These are phyloP conservation scores for Ceratocystis huliohia DNA, from an alignment of 2,329 filamentous ascomycete species.

Conservation along the genomic window DNA sequence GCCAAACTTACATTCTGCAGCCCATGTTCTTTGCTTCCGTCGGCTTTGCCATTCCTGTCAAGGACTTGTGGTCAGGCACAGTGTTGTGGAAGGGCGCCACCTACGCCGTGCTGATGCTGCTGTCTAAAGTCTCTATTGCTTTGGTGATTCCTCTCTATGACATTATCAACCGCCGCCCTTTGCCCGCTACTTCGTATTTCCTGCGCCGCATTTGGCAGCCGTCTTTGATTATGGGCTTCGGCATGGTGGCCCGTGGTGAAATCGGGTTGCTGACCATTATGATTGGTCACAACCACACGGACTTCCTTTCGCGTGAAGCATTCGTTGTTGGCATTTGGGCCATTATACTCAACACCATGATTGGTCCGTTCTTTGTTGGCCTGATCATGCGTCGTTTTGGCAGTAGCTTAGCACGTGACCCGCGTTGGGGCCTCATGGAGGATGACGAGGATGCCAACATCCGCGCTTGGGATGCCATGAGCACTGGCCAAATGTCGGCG, in stretches of 20 bases:
- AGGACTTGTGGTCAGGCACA: constrained; percentile 38
- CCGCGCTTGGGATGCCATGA: constrained; percentile 16
- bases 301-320: constrained; percentile 40
- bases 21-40: constrained; percentile 48
- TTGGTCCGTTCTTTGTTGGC: constrained; percentile 41
- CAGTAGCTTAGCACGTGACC: constrained; percentile 9
- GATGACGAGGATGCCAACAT: constrained; percentile 9
- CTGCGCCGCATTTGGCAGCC: constrained; percentile 33
- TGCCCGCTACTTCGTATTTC: constrained; percentile 6
- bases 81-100: constrained; percentile 46
- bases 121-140: constrained; percentile 30
- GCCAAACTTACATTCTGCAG: constrained; percentile 35
- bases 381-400: constrained; percentile 29
- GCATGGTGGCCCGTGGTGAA: constrained; percentile 49
- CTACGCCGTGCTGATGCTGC: constrained; percentile 42
- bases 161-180: constrained; percentile 27
- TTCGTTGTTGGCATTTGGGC: constrained; percentile 45
- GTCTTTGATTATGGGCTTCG: constrained; percentile 40
- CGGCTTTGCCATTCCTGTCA: constrained; percentile 49
- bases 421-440: constrained; percentile 15
- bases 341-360: constrained; percentile 43
- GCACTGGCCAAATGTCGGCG: not conserved
- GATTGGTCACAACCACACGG: constrained; percentile 26
- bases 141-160: constrained; percentile 23
- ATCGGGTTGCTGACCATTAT: constrained; percentile 44